phyloP scores from a whole-genome alignment of 2,329 filamentous ascomycete genomes.

The Alternaria triticimaculans region DNA sequence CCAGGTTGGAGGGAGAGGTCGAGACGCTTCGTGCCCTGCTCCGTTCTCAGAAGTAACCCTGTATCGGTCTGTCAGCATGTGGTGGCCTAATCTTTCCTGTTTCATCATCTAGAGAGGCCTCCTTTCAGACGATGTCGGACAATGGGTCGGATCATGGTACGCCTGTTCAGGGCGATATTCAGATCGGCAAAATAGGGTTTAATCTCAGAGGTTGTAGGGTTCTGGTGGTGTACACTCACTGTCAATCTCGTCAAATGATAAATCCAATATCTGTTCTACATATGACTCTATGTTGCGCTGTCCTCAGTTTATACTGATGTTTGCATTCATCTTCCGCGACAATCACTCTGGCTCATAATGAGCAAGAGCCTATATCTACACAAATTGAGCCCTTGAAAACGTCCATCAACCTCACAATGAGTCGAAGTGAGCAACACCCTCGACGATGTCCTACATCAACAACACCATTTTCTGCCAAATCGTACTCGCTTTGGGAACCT shows the following conservation, averaged over 20 bases:
- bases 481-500: not conserved
- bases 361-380: not conserved
- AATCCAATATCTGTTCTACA: conserved; percentile 6
- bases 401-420: conserved; percentile 9
- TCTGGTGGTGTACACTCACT: conserved; percentile 15
- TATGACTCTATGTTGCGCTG: not conserved
- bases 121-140: conserved; percentile 43
- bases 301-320: not conserved
- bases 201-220: conserved; percentile 24
- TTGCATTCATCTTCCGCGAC: not conserved
- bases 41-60: conserved; percentile 50
- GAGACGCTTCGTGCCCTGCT: conserved; percentile 62
- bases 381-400: not conserved
- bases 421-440: not conserved
- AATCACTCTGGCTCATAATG: conserved; percentile 5
- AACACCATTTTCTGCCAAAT: not conserved
- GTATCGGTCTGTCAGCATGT: conserved; percentile 20
- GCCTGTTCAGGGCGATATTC: conserved; percentile 26
- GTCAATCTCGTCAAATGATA: conserved; percentile 5
- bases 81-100: conserved; percentile 3
- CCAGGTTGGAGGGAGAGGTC: conserved; percentile 69
- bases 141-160: conserved; percentile 29
- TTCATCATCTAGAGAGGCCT: conserved; percentile 7
- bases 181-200: conserved; percentile 42
- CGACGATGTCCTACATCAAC: not conserved